Evolutionary conservation across 495 filamentous ascomycete genomes (phyloP).

Genomic region (Podospora australis): DNA sequence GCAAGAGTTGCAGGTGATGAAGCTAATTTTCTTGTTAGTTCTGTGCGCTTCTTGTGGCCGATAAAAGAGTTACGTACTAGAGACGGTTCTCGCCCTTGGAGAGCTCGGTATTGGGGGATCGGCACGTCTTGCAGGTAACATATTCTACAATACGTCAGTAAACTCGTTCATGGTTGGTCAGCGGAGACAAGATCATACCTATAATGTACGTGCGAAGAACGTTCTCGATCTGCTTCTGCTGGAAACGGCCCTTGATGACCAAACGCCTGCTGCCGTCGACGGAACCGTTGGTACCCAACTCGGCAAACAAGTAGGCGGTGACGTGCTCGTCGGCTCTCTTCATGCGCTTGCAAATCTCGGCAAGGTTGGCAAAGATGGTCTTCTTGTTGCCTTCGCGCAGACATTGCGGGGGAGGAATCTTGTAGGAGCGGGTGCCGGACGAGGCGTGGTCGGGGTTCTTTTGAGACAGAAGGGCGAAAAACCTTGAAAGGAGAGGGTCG

Average conservation of each 20-base stretch:
- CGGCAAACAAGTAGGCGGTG: slow-evolving; percentile 92
- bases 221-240: slow-evolving; percentile 96
- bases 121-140: slow-evolving; percentile 96
- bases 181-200: slow-evolving; percentile 47
- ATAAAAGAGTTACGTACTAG: slow-evolving; percentile 20
- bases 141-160: slow-evolving; percentile 79
- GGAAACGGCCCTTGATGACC: slow-evolving; percentile 98
- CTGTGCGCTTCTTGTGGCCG: slow-evolving; percentile 63
- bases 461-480: slow-evolving; percentile 85
- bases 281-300: slow-evolving; percentile 91
- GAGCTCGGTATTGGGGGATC: slow-evolving; percentile 88
- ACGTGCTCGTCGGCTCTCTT: slow-evolving; percentile 97
- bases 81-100: slow-evolving; percentile 98
- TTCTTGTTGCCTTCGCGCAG: slow-evolving; percentile 99
- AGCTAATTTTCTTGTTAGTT: slow-evolving; percentile 19
- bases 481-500: slow-evolving; percentile 74
- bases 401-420: slow-evolving; percentile 98
- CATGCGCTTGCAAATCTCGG: slow-evolving; percentile 60
- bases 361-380: slow-evolving; percentile 97
- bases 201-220: slow-evolving; percentile 80
- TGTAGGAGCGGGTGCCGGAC: slow-evolving; percentile 85
- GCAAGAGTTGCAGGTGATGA: slow-evolving; percentile 60
- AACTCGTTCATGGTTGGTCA: slow-evolving; percentile 7
- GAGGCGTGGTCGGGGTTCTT: slow-evolving; percentile 92
- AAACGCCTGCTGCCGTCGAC: slow-evolving; percentile 88